Conservation (phyloP, 2,329 filamentous ascomycete species). For the Apiospora rasikravindrae region DNA sequence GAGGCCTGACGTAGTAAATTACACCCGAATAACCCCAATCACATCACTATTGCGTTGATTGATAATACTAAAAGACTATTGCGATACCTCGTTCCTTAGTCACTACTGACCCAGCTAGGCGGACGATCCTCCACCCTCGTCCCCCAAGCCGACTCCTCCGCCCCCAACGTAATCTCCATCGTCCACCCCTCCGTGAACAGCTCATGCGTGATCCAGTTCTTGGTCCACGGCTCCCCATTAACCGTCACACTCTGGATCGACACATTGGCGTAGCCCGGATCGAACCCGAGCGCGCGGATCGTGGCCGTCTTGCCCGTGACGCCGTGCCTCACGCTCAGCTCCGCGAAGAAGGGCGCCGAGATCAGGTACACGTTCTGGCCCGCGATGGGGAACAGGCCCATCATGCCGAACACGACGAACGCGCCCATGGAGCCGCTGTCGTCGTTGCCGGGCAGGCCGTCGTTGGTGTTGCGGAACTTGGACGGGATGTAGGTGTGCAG, state of each 20-base stretch:
- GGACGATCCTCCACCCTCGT: constrained; percentile 57
- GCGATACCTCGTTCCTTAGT: not conserved
- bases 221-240: constrained; percentile 58
- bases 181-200: constrained; percentile 63
- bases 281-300: constrained; percentile 62
- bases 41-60: too few relatives aligned
- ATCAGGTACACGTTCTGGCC: constrained; percentile 69
- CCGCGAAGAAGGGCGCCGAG: constrained; percentile 65
- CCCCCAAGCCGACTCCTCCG: constrained; percentile 67
- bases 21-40: too few relatives aligned
- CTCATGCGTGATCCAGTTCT: constrained; percentile 65
- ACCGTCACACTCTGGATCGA: constrained; percentile 64
- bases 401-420: constrained; percentile 63
- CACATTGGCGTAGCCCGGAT: constrained; percentile 56
- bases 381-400: constrained; percentile 65
- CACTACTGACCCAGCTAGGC: constrained; percentile 30
- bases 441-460: constrained; percentile 67
- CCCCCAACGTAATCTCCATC: constrained; percentile 64
- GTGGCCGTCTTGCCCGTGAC: constrained; percentile 62
- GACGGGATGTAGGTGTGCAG: constrained; percentile 65
- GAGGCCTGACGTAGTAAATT: too few relatives aligned
- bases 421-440: constrained; percentile 68
- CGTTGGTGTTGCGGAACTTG: constrained; percentile 61
- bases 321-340: constrained; percentile 55
- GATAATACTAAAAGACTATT: too few relatives aligned